A percentile compares a stretch with the other conserved stretches of the same genome.
phyloP scores from a whole-genome alignment of 441 rosid genomes.

The Populus trichocarpa region DNA sequence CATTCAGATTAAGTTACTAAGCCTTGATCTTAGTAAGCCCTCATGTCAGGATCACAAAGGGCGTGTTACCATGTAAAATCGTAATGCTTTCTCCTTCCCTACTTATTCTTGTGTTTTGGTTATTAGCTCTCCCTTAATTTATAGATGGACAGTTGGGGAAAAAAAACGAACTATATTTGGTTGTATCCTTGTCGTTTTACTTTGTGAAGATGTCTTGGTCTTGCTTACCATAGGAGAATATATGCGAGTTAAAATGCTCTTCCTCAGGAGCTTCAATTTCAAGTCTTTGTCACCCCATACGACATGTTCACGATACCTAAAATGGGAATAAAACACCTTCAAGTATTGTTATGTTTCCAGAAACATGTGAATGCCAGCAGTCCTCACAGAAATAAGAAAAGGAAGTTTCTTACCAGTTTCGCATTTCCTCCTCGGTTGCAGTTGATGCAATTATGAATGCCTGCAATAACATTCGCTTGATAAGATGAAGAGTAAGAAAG shows the following conservation, averaged over 20 bases:
- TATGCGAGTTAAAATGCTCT: slow-evolving; percentile 75
- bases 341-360: background rate
- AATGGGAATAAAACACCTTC: background rate
- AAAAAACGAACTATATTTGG: background rate
- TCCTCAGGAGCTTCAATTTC: slow-evolving; percentile 67
- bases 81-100: background rate
- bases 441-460: slow-evolving; percentile 96
- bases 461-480: slow-evolving; percentile 29
- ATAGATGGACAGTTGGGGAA: background rate
- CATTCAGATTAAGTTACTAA: background rate
- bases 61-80: background rate
- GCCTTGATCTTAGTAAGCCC: background rate
- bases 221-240: slow-evolving; percentile 79
- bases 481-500: slow-evolving; percentile 2
- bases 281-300: slow-evolving; percentile 72
- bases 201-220: background rate
- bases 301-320: slow-evolving; percentile 75
- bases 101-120: background rate
- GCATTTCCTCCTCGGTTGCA: slow-evolving; percentile 86
- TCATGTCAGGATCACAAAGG: background rate
- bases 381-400: background rate
- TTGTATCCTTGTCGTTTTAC: background rate
- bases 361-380: background rate
- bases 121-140: background rate
- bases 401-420: slow-evolving; percentile 52